Evolutionary conservation across 2,329 filamentous ascomycete genomes (phyloP).

Genomic region (Intubia oerlemansii): DNA sequence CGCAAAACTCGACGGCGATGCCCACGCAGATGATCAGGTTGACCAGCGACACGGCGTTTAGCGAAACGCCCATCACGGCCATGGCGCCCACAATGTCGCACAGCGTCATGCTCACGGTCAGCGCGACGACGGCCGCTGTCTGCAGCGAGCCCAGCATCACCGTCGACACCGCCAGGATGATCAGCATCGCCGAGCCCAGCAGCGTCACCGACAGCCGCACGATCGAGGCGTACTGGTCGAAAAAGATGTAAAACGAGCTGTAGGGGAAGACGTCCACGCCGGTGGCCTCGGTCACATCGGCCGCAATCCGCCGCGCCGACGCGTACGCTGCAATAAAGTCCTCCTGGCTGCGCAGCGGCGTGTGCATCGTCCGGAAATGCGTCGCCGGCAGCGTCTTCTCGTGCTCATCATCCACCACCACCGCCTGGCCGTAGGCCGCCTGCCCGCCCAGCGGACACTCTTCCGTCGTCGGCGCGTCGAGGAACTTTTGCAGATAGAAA

Average conservation of each 20-base stretch:
- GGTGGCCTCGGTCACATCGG: conserved; percentile 49
- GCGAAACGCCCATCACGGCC: conserved; percentile 68
- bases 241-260: conserved; percentile 97
- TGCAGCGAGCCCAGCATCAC: conserved; percentile 63
- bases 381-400: conserved; percentile 52
- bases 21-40: conserved; percentile 95
- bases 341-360: conserved; percentile 63
- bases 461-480: conserved; percentile 57
- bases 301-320: conserved; percentile 69
- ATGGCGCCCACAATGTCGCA: conserved; percentile 90
- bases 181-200: conserved; percentile 60
- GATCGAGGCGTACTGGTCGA: conserved; percentile 86
- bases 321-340: conserved; percentile 89
- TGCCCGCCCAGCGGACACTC: conserved; percentile 76
- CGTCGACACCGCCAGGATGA: conserved; percentile 66
- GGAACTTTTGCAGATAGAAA: conserved; percentile 65
- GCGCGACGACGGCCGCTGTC: conserved; percentile 63
- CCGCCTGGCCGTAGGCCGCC: conserved; percentile 67
- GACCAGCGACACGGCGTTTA: conserved; percentile 89
- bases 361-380: conserved; percentile 84
- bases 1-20: conserved; percentile 93
- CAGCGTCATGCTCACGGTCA: conserved; percentile 83
- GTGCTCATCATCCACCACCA: conserved; percentile 51
- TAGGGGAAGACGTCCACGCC: conserved; percentile 82
- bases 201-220: conserved; percentile 59